phyloP scores from a whole-genome alignment of 2,329 filamentous ascomycete species.

The Aureobasidium sp. region DNA sequence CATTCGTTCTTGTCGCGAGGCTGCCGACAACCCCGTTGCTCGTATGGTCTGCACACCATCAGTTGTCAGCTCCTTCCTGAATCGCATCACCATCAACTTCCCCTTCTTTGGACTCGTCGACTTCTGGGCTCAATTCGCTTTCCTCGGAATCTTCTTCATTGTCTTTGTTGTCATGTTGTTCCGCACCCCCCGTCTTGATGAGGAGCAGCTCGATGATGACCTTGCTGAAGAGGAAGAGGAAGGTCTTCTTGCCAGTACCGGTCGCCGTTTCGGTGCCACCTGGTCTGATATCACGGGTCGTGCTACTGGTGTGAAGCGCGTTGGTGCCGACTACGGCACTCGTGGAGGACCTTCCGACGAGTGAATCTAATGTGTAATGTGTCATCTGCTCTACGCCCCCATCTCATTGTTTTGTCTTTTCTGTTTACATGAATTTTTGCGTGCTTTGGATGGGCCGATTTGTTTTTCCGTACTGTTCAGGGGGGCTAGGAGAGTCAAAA shows the following conservation, averaged over 20 bases:
- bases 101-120: conserved; percentile 87
- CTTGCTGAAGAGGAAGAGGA: conserved; percentile 91
- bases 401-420: neutral
- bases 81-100: conserved; percentile 86
- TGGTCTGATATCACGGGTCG: conserved; percentile 79
- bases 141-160: conserved; percentile 70
- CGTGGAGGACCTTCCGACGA: neutral
- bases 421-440: neutral
- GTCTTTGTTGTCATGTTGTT: conserved; percentile 73
- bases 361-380: neutral
- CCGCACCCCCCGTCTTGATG: conserved; percentile 66
- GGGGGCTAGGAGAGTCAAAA: neutral
- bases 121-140: conserved; percentile 94
- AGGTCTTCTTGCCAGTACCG: conserved; percentile 74
- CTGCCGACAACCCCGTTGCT: conserved; percentile 59
- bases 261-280: conserved; percentile 70
- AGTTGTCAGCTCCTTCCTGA: conserved; percentile 85
- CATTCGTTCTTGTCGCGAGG: conserved; percentile 74
- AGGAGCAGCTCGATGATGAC: conserved; percentile 75
- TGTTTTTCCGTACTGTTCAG: neutral
- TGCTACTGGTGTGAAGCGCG: conserved; percentile 29
- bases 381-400: neutral
- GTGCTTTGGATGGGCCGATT: neutral
- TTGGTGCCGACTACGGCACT: conserved; percentile 22
- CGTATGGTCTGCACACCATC: conserved; percentile 81